Evolutionary conservation across 1,284 basidiomycete genomes (phyloP).

Genomic region (Xerocomus amazonicus): DNA sequence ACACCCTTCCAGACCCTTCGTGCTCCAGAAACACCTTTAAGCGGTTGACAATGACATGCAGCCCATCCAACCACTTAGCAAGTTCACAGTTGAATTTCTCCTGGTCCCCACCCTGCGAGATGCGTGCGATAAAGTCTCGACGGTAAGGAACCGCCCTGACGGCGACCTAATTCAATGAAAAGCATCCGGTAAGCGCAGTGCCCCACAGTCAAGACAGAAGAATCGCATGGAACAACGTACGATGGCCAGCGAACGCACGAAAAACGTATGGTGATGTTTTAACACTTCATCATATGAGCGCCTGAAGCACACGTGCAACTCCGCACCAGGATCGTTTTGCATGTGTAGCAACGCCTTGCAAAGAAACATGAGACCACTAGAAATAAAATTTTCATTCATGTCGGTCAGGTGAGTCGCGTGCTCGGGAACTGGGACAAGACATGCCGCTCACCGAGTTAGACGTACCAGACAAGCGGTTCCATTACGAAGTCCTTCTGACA

Average conservation of each 20-base stretch:
- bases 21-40: conserved; percentile 66
- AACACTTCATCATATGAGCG: conserved; percentile 84
- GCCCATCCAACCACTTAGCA: conserved; percentile 73
- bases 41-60: conserved; percentile 69
- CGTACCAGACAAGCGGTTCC: conserved; percentile 71
- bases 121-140: conserved; percentile 78
- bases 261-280: conserved; percentile 79
- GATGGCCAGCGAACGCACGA: conserved; percentile 79
- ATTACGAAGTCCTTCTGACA: conserved; percentile 46
- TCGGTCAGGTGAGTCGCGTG: neutral
- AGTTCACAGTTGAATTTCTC: conserved; percentile 77
- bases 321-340: conserved; percentile 63
- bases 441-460: conserved; percentile 62
- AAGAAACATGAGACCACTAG: conserved; percentile 30
- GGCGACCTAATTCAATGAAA: conserved; percentile 62
- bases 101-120: conserved; percentile 78
- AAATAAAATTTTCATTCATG: neutral
- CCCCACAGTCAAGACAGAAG: too few species aligned
- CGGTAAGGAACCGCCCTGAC: conserved; percentile 92
- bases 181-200: conserved; percentile 1
- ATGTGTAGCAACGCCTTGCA: conserved; percentile 70
- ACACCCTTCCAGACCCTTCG: conserved; percentile 63
- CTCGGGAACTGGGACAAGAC: conserved; percentile 6
- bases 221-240: conserved; percentile 58
- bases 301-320: conserved; percentile 82